A percentile compares a stretch with the other conserved stretches of the same genome.
Conservation (phyloP, 2,329 filamentous ascomycete species). For the Teratosphaeria zuluensis region DNA sequence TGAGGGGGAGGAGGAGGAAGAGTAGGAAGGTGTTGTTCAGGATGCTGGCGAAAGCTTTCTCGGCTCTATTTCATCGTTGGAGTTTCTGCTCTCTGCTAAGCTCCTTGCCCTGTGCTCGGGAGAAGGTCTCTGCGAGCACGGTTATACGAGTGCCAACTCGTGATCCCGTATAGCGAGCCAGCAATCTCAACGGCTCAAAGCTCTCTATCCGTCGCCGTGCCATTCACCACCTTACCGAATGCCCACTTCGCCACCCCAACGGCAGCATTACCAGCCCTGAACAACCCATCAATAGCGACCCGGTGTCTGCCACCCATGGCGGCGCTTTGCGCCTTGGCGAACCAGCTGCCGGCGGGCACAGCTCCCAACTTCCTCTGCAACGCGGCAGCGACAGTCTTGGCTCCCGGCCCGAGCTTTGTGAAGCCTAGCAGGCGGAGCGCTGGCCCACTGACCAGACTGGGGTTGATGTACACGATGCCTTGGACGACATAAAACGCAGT, state of each 20-base stretch:
- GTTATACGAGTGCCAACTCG: no score
- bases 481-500: neutral
- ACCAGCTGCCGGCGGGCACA: neutral
- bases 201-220: neutral
- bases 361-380: neutral
- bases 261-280: neutral
- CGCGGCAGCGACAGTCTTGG: neutral
- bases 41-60: no score
- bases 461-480: slow-evolving; percentile 1
- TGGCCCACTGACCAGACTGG: neutral
- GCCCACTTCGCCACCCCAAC: neutral
- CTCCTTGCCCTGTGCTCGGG: no score
- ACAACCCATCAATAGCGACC: neutral
- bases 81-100: neutral
- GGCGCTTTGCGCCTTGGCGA: neutral
- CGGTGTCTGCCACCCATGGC: neutral
- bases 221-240: neutral
- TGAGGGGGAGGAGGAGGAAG: slow-evolving; percentile 38
- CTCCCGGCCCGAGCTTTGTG: neutral
- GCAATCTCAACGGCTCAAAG: neutral
- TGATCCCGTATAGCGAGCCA: no score
- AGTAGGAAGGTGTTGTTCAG: no score
- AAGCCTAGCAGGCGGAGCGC: neutral
- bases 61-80: no score
- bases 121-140: neutral